phyloP scores from a whole-genome alignment of 345 rosid genomes.

The Murraya koenigii region DNA sequence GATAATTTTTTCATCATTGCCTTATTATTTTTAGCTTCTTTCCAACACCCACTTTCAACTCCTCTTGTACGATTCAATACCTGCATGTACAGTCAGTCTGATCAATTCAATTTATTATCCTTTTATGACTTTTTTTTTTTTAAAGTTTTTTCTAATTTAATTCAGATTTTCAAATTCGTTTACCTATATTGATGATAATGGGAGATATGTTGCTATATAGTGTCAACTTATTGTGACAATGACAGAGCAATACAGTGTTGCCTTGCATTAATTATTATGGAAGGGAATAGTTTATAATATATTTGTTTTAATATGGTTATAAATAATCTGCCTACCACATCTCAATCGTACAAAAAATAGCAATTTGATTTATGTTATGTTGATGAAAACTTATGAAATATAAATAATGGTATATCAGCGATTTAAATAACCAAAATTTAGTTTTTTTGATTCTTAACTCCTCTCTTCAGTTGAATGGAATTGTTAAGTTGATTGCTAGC shows the following conservation, averaged over 20 bases:
- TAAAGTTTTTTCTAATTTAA: background rate
- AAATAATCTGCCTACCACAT: background rate
- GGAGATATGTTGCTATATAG: background rate
- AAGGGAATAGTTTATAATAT: no score
- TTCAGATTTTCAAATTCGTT: background rate
- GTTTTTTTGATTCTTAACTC: no score
- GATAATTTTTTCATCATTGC: slow-evolving; percentile 43
- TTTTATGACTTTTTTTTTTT: background rate
- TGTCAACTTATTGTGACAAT: background rate
- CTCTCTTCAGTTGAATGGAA: no score
- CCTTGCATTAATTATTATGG: background rate
- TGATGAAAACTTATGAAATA: no score
- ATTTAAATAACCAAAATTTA: no score
- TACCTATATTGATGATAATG: background rate
- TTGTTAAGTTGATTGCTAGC: no score
- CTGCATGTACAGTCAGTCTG: slow-evolving; percentile 12
- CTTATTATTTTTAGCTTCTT: slow-evolving; percentile 46
- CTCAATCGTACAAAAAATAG: background rate
- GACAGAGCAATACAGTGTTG: background rate
- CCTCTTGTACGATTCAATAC: slow-evolving; percentile 8
- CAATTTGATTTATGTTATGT: background rate
- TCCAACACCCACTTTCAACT: slow-evolving; percentile 17
- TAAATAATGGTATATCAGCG: no score
- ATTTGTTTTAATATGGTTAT: background rate
- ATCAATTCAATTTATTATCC: background rate